These are phyloP conservation scores for Cordia subcordata DNA, from an alignment of 257 asterid species.

Conservation along the genomic window DNA sequence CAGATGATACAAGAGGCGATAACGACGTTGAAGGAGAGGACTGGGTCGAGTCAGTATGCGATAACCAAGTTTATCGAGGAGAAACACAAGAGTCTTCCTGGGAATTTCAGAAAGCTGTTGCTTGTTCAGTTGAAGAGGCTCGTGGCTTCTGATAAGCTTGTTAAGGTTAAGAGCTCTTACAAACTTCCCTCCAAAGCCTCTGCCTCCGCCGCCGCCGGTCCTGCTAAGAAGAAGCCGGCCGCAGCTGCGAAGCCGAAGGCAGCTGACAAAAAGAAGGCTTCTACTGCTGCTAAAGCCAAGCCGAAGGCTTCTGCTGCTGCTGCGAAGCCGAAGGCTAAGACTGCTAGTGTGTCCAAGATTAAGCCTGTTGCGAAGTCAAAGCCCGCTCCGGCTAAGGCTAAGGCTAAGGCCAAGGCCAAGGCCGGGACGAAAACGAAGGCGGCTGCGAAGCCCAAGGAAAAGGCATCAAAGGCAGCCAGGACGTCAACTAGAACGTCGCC, in stretches of 20 bases:
- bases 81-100: constrained; percentile 60
- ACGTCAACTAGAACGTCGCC: constrained; percentile 47
- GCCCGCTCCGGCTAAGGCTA: too few relatives aligned
- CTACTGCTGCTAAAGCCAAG: too few relatives aligned
- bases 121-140: constrained; percentile 63
- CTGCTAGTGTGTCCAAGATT: too few relatives aligned
- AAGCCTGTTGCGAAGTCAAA: too few relatives aligned
- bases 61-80: constrained; percentile 67
- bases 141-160: constrained; percentile 58
- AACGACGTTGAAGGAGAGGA: constrained; percentile 54
- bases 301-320: too few relatives aligned
- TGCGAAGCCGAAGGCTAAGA: too few relatives aligned
- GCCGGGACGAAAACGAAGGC: too few relatives aligned
- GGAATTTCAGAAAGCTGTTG: constrained; percentile 65
- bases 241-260: constrained; percentile 28
- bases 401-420: too few relatives aligned
- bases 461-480: constrained; percentile 49
- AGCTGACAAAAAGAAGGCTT: constrained; percentile 23
- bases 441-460: constrained; percentile 32
- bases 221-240: background rate
- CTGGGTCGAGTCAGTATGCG: constrained; percentile 86
- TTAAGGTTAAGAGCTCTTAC: constrained; percentile 59
- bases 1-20: constrained; percentile 87
- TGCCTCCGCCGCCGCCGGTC: constrained; percentile 8
- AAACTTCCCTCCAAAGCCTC: constrained; percentile 42